Evolutionary conservation across 2,329 filamentous ascomycete species (phyloP).

Genomic region (Fusarium piperis): DNA sequence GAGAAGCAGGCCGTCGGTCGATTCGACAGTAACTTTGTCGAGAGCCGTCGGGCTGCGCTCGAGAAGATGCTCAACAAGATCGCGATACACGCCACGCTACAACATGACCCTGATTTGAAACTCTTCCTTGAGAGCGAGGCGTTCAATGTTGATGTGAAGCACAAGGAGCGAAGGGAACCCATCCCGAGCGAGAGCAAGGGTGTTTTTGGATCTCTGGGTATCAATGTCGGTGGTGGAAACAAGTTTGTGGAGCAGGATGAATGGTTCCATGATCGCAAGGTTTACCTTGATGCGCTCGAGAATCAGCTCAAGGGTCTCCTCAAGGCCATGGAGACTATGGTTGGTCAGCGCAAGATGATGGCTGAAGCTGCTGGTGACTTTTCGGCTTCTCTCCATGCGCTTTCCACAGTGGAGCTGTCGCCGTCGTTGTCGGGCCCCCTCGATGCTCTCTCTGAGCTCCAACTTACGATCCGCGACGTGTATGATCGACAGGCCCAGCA

Average conservation of each 20-base stretch:
- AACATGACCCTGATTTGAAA: conserved; percentile 93
- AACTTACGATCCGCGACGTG: conserved; percentile 91
- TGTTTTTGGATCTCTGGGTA: conserved; percentile 85
- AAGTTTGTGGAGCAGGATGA: conserved; percentile 99
- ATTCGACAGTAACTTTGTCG: conserved; percentile 97
- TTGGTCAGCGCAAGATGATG: conserved; percentile 90
- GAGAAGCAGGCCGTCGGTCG: conserved; percentile 98
- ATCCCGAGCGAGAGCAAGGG: conserved; percentile 91
- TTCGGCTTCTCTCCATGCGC: conserved; percentile 88
- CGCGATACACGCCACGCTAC: conserved; percentile 86
- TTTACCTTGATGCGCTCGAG: conserved; percentile 94
- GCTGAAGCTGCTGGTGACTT: conserved; percentile 95
- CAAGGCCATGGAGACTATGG: conserved; percentile 94
- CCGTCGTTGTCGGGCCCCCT: conserved; percentile 87
- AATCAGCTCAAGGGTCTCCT: conserved; percentile 89
- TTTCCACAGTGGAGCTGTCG: conserved; percentile 92
- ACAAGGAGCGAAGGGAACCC: conserved; percentile 92
- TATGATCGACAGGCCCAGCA: conserved; percentile 98
- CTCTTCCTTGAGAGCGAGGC: conserved; percentile 96
- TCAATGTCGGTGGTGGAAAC: conserved; percentile 77
- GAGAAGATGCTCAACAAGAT: conserved; percentile 99
- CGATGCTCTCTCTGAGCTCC: conserved; percentile 90
- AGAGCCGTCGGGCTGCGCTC: conserved; percentile 87
- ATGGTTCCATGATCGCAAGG: conserved; percentile 97
- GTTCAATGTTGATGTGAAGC: conserved; percentile 96